These are phyloP conservation scores for Trifolium subterraneum DNA, from an alignment of 306 rosid genomes.

Conservation along the genomic window DNA sequence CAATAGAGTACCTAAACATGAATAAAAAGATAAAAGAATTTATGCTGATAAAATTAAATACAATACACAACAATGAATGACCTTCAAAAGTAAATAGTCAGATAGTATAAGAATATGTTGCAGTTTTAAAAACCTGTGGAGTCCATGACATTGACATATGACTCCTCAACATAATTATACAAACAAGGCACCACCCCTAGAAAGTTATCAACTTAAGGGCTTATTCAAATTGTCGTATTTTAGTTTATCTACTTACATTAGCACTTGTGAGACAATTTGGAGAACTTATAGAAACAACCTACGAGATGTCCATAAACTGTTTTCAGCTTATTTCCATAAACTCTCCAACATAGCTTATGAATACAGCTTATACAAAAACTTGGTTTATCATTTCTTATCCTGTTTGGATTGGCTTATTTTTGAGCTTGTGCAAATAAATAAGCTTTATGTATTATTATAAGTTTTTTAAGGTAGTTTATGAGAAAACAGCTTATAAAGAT, in stretches of 20 bases:
- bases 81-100: constrained; percentile 3
- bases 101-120: constrained; percentile 1
- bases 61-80: background rate
- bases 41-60: background rate
- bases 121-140: constrained; percentile 4
- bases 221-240: background rate
- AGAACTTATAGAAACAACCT: background rate
- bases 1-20: constrained; percentile 79
- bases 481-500: too few species aligned
- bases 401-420: too few species aligned
- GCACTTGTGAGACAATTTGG: background rate
- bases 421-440: too few species aligned
- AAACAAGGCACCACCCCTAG: constrained; percentile 2
- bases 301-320: background rate
- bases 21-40: background rate
- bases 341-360: background rate
- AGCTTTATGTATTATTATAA: too few species aligned
- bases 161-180: background rate
- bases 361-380: background rate
- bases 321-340: background rate
- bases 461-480: too few species aligned
- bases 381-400: too few species aligned
- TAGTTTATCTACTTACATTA: background rate
- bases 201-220: constrained; percentile 17
- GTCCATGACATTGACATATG: background rate